Evolutionary conservation across 129 eudicot genomes (phyloP).

Genomic region (Centaurea solstitialis): DNA sequence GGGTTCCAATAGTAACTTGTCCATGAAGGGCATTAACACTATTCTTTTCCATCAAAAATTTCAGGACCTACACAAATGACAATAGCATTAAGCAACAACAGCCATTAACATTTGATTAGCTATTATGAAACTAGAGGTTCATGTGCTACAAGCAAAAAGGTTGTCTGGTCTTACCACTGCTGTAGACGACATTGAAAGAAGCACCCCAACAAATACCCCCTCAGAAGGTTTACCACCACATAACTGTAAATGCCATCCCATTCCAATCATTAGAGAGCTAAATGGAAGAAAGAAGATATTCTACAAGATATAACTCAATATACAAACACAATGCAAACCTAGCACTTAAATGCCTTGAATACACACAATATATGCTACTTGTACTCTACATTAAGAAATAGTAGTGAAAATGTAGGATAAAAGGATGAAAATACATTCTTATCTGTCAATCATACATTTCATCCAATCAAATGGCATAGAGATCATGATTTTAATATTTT

Average conservation of each 20-base stretch:
- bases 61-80: slow-evolving; percentile 79
- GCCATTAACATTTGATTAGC: slow-evolving; percentile 14
- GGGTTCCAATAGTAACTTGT: slow-evolving; percentile 96
- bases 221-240: slow-evolving; percentile 95
- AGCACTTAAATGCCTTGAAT: neutral
- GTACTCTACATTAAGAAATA: neutral
- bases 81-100: neutral
- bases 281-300: slow-evolving; percentile 4
- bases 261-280: slow-evolving; percentile 15
- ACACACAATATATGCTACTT: neutral
- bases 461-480: neutral
- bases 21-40: slow-evolving; percentile 89
- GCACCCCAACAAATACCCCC: slow-evolving; percentile 92
- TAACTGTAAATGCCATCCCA: slow-evolving; percentile 52
- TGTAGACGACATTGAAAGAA: slow-evolving; percentile 98
- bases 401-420: neutral
- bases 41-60: slow-evolving; percentile 92
- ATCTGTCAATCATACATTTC: neutral
- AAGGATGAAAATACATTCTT: neutral
- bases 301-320: neutral
- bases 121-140: neutral
- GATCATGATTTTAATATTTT: neutral
- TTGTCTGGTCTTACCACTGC: slow-evolving; percentile 71
- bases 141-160: neutral
- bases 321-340: slow-evolving; percentile 1